A percentile compares a stretch with the other conserved stretches of the same genome.
phyloP scores from a whole-genome alignment of 2,329 filamentous ascomycete genomes.

The Colletotrichum sp. region DNA sequence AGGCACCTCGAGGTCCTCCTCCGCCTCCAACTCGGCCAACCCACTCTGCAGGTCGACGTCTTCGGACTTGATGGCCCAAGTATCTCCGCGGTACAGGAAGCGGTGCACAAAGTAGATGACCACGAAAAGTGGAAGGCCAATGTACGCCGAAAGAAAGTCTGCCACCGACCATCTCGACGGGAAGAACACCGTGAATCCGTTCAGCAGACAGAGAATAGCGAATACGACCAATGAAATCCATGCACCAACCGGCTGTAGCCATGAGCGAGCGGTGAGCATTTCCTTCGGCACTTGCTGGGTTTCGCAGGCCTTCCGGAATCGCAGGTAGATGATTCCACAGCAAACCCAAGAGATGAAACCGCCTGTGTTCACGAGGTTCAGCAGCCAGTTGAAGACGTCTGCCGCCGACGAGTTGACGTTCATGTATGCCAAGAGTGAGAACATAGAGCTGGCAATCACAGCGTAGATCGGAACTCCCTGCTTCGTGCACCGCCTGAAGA shows the following conservation, averaged over 20 bases:
- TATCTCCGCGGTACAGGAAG: conserved; percentile 37
- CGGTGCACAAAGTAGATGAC: conserved; percentile 47
- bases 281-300: conserved; percentile 41
- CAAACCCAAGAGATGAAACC: conserved; percentile 60
- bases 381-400: conserved; percentile 67
- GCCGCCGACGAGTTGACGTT: conserved; percentile 63
- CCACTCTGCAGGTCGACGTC: conserved; percentile 59
- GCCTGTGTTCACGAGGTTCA: conserved; percentile 57
- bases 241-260: conserved; percentile 59
- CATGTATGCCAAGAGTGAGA: conserved; percentile 67
- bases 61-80: conserved; percentile 53
- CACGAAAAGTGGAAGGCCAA: conserved; percentile 66
- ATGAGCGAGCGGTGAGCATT: neutral
- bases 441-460: conserved; percentile 54
- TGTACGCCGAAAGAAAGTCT: conserved; percentile 67
- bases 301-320: conserved; percentile 57
- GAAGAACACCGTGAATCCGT: conserved; percentile 70
- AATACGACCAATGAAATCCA: conserved; percentile 58
- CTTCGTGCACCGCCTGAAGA: neutral
- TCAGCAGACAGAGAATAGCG: conserved; percentile 59
- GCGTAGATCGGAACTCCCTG: conserved; percentile 2
- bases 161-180: conserved; percentile 58
- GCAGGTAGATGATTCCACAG: conserved; percentile 61
- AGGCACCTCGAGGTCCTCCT: neutral
- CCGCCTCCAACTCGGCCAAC: conserved; percentile 49